A percentile compares a stretch with the other conserved stretches of the same genome.
phyloP scores from a whole-genome alignment of 1,139 yeast genomes.

The Candida pseudocylindracea region DNA sequence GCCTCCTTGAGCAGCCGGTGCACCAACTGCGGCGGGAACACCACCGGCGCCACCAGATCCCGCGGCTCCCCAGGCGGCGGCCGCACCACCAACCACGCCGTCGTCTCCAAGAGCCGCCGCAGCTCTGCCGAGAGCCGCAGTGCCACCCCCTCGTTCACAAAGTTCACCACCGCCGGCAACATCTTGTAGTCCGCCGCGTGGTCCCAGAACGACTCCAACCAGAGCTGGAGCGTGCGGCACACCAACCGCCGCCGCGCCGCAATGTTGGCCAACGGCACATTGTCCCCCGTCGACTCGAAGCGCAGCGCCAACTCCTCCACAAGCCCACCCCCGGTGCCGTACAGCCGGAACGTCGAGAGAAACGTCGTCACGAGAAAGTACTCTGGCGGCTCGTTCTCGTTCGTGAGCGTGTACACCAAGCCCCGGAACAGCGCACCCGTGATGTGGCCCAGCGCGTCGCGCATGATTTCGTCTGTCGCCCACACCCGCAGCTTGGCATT shows the following conservation, averaged over 20 bases:
- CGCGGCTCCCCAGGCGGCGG: slow-evolving; percentile 57
- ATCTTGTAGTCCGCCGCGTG: slow-evolving; percentile 33
- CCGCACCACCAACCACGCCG: slow-evolving; percentile 33
- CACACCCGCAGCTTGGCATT: slow-evolving; percentile 1
- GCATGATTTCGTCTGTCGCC: slow-evolving; percentile 18
- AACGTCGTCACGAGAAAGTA: slow-evolving; percentile 55
- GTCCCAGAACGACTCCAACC: slow-evolving; percentile 86
- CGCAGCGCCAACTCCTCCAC: slow-evolving; percentile 47
- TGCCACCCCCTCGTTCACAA: slow-evolving; percentile 53
- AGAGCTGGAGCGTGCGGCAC: slow-evolving; percentile 44
- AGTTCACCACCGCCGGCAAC: slow-evolving; percentile 48
- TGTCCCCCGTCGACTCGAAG: slow-evolving; percentile 27
- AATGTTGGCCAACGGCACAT: slow-evolving; percentile 8
- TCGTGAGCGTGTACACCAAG: slow-evolving; percentile 46
- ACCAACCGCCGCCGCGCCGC: slow-evolving; percentile 32
- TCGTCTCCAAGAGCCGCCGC: slow-evolving; percentile 33
- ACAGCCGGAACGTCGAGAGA: slow-evolving; percentile 59
- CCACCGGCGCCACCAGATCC: slow-evolving; percentile 40
- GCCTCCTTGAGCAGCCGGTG: slow-evolving; percentile 40
- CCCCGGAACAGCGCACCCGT: slow-evolving; percentile 70
- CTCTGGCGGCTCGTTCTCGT: slow-evolving; percentile 48
- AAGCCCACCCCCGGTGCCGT: slow-evolving; percentile 47
- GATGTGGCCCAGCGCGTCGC: slow-evolving; percentile 26
- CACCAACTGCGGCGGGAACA: slow-evolving; percentile 42
- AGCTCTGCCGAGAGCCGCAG: slow-evolving; percentile 38